Evolutionary conservation across 164 flowering plant species (phyloP).

Genomic region (Vitis cinerea): DNA sequence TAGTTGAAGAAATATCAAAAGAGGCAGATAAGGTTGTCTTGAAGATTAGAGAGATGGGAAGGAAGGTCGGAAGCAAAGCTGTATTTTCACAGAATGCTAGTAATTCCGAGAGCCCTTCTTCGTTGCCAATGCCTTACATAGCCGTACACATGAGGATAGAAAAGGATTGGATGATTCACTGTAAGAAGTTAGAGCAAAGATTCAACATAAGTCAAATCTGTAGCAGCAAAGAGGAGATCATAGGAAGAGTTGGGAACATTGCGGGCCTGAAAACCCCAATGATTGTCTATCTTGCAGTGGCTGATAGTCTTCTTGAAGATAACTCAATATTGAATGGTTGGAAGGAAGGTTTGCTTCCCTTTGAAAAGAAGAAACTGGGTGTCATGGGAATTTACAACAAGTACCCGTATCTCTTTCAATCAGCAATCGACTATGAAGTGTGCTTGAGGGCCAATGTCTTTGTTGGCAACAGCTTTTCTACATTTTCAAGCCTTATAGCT

Average conservation of each 20-base stretch:
- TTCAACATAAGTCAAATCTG: conserved; percentile 61
- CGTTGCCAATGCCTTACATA: conserved; percentile 43
- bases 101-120: conserved; percentile 7
- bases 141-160: conserved; percentile 99
- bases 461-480: conserved; percentile 93
- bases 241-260: conserved; percentile 71
- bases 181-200: conserved; percentile 84
- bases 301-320: conserved; percentile 79
- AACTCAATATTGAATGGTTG: conserved; percentile 68
- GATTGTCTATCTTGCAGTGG: conserved; percentile 83
- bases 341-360: conserved; percentile 70
- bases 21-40: conserved; percentile 77
- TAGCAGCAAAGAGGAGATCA: conserved; percentile 81
- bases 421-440: conserved; percentile 97
- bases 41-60: conserved; percentile 60
- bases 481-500: conserved; percentile 87
- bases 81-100: conserved; percentile 7
- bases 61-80: conserved; percentile 14
- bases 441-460: conserved; percentile 85
- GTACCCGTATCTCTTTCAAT: conserved; percentile 80
- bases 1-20: conserved; percentile 68
- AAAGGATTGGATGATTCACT: conserved; percentile 99
- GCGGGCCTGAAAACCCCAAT: conserved; percentile 38
- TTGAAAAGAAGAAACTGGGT: conserved; percentile 83
- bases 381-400: conserved; percentile 65